Base-by-base conservation (phyloP, 2,329 filamentous ascomycete species). In the Cladophialophora immunda region DNA sequence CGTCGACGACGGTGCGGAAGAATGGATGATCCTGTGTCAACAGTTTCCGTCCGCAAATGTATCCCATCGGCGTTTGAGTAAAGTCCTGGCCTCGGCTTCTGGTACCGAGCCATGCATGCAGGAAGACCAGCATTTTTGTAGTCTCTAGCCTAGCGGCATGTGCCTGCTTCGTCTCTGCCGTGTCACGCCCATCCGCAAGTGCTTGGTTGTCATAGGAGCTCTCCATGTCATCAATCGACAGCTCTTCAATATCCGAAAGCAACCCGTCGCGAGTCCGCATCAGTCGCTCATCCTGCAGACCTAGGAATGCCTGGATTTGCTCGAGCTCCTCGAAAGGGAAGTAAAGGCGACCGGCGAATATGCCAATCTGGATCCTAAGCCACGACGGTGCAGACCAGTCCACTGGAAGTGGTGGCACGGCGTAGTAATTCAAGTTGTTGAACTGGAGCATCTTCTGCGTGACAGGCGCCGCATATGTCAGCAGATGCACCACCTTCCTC, bases 391-490 rank as follows among this genome's bases (percentile, higher is more conserved):
- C 62, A 8, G 29, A 36, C 1, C 58, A 68, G 25, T 71, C 68
- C 0, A 1, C 6, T 2, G 69, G 67, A 0, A 75, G 36, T 0
- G 56, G 25, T 1, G 81, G 79, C 1, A 82, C 64, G 0, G 76
- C 79, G 70, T 80, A 84, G 1, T 87, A 77, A 0, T 75, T 65
- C 0, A 89, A 76, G 0, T 74, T 58, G 55, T 88, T 84, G 0
- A 88, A 73, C 1, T 80, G 63, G 3, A 72, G 70, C 67, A 75
- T 76, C 3, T 65, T 75, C 53, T 80, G 73, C 62, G 78, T 82
- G 1, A 77, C 74, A 0, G 84, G 79, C 0, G 86, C 81, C 0
- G 82, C 72, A 65, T 88, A 89, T 0, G 87, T 47, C 71, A 86
- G 84, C 47, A 90, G 72, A 0, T 75, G 73, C 0, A 84, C 81